Evolutionary conservation across 805 yeast genomes (phyloP).

Genomic region (Kodamaea hsintzibuensis): DNA sequence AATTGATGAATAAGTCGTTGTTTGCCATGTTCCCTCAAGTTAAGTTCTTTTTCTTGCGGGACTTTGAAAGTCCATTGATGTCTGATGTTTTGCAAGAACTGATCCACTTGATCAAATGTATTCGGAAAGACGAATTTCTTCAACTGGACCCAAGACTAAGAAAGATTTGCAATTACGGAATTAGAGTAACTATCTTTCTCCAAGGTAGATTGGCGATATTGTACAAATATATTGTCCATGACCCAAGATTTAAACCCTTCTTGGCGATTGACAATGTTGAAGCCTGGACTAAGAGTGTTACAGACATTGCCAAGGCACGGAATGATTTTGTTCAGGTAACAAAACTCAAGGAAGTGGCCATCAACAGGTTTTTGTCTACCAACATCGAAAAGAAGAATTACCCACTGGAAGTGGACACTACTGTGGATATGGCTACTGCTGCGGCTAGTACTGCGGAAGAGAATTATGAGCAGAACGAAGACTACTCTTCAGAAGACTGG

Average conservation of each 20-base stretch:
- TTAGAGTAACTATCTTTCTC: constrained; percentile 33
- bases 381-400: constrained; percentile 10
- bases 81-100: constrained; percentile 28
- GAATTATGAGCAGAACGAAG: not conserved
- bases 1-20: constrained; percentile 33
- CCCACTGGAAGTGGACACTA: constrained; percentile 5
- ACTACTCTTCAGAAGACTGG: not conserved
- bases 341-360: constrained; percentile 27
- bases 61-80: constrained; percentile 43
- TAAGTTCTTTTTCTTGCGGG: constrained; percentile 40
- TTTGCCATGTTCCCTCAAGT: constrained; percentile 41
- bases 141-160: constrained; percentile 6
- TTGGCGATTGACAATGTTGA: constrained; percentile 20
- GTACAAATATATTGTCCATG: constrained; percentile 31
- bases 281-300: constrained; percentile 30
- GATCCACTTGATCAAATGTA: constrained; percentile 3
- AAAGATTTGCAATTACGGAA: constrained; percentile 22
- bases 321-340: constrained; percentile 21
- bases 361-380: constrained; percentile 13
- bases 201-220: constrained; percentile 27
- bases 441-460: not conserved
- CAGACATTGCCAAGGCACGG: constrained; percentile 25
- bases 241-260: constrained; percentile 14
- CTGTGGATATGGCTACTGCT: not conserved
- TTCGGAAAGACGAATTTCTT: not conserved